phyloP scores from a whole-genome alignment of 1,284 basidiomycete genomes.

The Rhodotorula sp. region DNA sequence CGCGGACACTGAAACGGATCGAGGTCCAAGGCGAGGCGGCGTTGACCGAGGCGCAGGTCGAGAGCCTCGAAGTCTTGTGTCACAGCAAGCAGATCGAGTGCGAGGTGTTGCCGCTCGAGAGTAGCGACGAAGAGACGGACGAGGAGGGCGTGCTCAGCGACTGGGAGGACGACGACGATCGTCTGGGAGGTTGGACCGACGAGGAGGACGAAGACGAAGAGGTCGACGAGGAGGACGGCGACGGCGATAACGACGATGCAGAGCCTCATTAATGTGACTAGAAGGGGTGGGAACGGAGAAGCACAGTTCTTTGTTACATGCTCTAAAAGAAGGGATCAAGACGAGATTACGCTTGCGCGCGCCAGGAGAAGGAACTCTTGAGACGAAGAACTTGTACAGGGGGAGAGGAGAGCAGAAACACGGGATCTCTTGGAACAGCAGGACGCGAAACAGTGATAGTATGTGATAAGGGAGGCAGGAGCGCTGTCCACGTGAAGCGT shows the following conservation, averaged over 20 bases:
- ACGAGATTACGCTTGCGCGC: too few relatives aligned
- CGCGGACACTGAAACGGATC: conserved; percentile 17
- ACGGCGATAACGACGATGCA: neutral
- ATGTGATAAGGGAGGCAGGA: too few relatives aligned
- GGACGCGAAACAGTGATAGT: too few relatives aligned
- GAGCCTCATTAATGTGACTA: neutral
- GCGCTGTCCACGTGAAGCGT: too few relatives aligned
- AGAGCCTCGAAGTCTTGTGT: conserved; percentile 36
- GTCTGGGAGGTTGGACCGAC: neutral
- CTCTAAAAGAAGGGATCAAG: neutral
- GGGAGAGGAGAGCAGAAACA: too few relatives aligned
- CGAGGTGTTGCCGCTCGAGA: conserved; percentile 12
- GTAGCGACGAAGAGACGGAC: conserved; percentile 1
- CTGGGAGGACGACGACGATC: conserved; percentile 1
- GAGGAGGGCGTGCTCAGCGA: conserved; percentile 7
- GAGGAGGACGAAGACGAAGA: conserved; percentile 10
- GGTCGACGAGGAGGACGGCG: neutral
- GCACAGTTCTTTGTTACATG: neutral
- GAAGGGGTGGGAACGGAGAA: neutral
- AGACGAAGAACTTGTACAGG: too few relatives aligned
- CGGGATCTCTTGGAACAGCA: too few relatives aligned
- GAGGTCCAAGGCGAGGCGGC: conserved; percentile 13
- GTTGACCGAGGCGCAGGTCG: conserved; percentile 29
- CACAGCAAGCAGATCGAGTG: conserved; percentile 29
- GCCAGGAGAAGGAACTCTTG: too few relatives aligned